Evolutionary conservation across 2,329 filamentous ascomycete species (phyloP).

Genomic region (Juglanconis sp.): DNA sequence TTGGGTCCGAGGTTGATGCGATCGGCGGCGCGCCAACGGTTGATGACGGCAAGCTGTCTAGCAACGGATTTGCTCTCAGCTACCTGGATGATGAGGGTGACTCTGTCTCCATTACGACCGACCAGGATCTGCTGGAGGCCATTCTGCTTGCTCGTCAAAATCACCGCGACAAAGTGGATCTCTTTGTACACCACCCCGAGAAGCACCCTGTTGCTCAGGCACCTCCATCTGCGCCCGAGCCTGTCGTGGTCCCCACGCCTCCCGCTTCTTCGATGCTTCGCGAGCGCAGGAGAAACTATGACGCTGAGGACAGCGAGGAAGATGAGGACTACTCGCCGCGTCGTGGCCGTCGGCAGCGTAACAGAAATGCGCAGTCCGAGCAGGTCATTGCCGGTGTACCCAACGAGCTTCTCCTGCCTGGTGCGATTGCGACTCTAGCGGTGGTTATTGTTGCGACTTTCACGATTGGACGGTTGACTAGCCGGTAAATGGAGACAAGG

Average conservation of each 20-base stretch:
- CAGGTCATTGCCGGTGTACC: constrained; percentile 88
- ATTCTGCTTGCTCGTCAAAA: constrained; percentile 77
- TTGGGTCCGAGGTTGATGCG: constrained; percentile 76
- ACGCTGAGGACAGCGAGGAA: constrained; percentile 51
- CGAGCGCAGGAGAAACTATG: constrained; percentile 46
- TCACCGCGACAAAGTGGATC: constrained; percentile 86
- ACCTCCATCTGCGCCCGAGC: constrained; percentile 41
- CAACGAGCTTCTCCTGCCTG: constrained; percentile 88
- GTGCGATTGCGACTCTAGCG: constrained; percentile 91
- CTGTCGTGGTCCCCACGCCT: constrained; percentile 40
- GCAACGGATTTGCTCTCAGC: constrained; percentile 83
- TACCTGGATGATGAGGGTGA: constrained; percentile 97
- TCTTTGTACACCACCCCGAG: constrained; percentile 92
- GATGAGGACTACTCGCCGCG: constrained; percentile 37
- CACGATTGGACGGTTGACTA: constrained; percentile 69
- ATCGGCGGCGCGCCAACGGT: constrained; percentile 79
- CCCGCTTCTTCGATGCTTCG: constrained; percentile 48
- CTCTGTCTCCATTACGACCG: constrained; percentile 92
- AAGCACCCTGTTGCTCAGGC: constrained; percentile 74
- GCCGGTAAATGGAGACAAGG: constrained; percentile 37
- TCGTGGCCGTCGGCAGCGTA: constrained; percentile 39
- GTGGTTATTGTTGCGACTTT: constrained; percentile 94
- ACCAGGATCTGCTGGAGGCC: constrained; percentile 88
- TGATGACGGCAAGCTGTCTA: constrained; percentile 73
- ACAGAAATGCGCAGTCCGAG: constrained; percentile 40